Percentiles rank a stretch among this genome's conserved stretches.
phyloP scores from a whole-genome alignment of 495 filamentous ascomycete genomes.

The Penicillium simplicissimum region DNA sequence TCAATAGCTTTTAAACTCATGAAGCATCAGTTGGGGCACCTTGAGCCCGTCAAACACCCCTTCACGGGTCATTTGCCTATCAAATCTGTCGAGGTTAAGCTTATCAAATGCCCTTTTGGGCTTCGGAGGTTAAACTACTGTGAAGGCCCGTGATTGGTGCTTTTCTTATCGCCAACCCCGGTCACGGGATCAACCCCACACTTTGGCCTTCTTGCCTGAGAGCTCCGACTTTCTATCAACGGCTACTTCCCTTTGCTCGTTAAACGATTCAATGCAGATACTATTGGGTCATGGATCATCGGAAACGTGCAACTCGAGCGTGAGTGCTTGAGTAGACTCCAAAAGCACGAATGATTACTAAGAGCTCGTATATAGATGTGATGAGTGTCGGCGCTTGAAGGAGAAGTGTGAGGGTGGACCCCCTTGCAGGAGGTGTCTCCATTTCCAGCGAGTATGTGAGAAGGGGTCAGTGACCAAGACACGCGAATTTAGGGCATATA shows the following conservation, averaged over 20 bases:
- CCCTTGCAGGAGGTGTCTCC: slow-evolving; percentile 2
- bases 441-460: background rate
- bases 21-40: no score
- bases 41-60: no score
- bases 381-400: slow-evolving; percentile 2
- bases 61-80: no score
- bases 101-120: background rate
- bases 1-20: no score
- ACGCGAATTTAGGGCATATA: background rate
- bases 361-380: slow-evolving; percentile 5
- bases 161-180: background rate
- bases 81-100: background rate
- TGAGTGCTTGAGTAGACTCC: background rate
- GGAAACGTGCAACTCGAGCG: background rate
- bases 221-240: background rate
- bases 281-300: background rate
- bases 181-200: slow-evolving; percentile 4
- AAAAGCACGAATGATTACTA: background rate
- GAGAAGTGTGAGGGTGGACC: slow-evolving; percentile 11
- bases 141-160: background rate
- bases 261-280: background rate
- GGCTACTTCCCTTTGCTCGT: background rate
- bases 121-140: background rate
- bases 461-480: background rate
- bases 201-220: background rate